Evolutionary conservation across 2,329 filamentous ascomycete species (phyloP), one percentile per base, ranked within the genome.

Genomic region (Septoria linicola): DNA sequence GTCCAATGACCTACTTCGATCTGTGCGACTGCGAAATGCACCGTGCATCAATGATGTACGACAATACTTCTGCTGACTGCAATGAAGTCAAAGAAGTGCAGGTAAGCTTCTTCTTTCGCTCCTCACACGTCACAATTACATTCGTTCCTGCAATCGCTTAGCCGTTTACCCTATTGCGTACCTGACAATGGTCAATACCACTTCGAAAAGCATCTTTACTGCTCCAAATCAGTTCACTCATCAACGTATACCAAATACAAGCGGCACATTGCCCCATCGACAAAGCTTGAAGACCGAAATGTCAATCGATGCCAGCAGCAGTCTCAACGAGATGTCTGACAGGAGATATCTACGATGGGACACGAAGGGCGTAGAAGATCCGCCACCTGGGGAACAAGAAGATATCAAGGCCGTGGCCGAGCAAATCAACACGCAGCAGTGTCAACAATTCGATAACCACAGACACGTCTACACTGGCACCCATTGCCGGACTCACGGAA

Each of bases 401-500:
- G 70, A 75, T 52, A 76, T 76, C 25, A 59, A 75, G 55, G 71
- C 70, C 2, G 72, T 75, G 11, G 73, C 72, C 35, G 70, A 74
- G 20, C 68, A 72, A 59, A 74, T 76, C 64, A 76, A 75, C 53
- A 62, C 64, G 4, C 74, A 75, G 20, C 73, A 76, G 55, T 69
- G 69, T 57, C 69, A 71, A 40, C 71, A 73, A 49, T 76, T 68
- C 54, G 75, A 76, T 46, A 66, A 69, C 39, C 65, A 70, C 53
- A 61, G 70, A 8, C 70, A 73, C 53, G 66, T 63, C 41, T 73
- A 65, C 48, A 64, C 59, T 21, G 67, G 73, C 14, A 77, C 73
- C 1, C 76, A 78, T 59, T 67, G 72, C 34, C 69, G 74, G 46
- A 76, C 74, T 0, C 73, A 78, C 58, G 73, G 73, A 21, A 68